Conservation (phyloP, 2,329 filamentous ascomycete genomes). For the Trichoderma endophyticum region DNA sequence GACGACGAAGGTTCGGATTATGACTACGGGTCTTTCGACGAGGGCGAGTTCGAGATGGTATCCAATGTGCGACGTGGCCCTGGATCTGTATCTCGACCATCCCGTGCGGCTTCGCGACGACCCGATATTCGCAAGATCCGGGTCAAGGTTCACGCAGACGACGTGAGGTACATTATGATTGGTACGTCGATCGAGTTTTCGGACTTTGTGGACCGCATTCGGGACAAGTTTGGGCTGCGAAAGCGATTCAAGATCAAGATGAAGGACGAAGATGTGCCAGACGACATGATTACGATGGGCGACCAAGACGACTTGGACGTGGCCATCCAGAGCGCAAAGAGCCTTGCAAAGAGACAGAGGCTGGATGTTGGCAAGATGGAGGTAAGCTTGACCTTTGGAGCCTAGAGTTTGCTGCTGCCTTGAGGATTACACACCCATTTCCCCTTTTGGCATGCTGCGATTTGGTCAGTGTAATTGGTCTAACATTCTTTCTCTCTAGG, state of each 20-base stretch:
- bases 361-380: conserved; percentile 91
- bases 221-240: conserved; percentile 79
- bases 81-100: conserved; percentile 46
- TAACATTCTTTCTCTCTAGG: conserved; percentile 36
- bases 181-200: conserved; percentile 67
- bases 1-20: conserved; percentile 76
- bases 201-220: conserved; percentile 74
- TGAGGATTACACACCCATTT: neutral
- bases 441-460: neutral
- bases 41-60: conserved; percentile 78
- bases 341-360: conserved; percentile 67
- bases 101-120: conserved; percentile 54
- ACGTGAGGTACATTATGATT: conserved; percentile 91
- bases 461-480: neutral
- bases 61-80: conserved; percentile 48
- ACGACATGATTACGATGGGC: conserved; percentile 94
- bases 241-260: conserved; percentile 85
- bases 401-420: conserved; percentile 6
- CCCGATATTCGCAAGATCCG: conserved; percentile 75
- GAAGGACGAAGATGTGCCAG: conserved; percentile 70
- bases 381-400: conserved; percentile 52
- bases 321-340: conserved; percentile 68
- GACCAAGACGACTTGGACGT: conserved; percentile 96
- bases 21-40: conserved; percentile 67
- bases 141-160: conserved; percentile 87